Conservation (phyloP, 345 rosid species). For the Euphorbia peplus region DNA sequence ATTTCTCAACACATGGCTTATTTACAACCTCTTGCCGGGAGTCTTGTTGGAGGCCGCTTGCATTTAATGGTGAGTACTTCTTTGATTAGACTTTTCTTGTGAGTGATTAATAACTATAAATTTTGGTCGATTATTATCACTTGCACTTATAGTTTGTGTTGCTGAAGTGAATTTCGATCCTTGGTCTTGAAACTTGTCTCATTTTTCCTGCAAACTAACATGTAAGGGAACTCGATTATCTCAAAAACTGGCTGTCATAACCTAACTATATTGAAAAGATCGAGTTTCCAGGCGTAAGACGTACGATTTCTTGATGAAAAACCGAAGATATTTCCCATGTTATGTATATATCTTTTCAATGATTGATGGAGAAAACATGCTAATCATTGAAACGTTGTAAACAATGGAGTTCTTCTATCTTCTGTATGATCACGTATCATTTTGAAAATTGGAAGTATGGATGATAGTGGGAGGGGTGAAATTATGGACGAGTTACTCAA, state of each 20-base stretch:
- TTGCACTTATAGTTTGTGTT: too few species aligned
- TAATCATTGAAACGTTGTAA: neutral
- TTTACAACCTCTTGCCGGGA: slow-evolving; percentile 67
- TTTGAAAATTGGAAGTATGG: neutral
- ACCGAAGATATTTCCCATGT: neutral
- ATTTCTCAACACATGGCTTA: slow-evolving; percentile 83
- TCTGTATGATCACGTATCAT: neutral
- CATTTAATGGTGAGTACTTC: slow-evolving; percentile 54
- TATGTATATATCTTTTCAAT: neutral
- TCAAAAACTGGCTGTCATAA: neutral
- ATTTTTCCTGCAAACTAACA: neutral
- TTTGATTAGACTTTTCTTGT: neutral
- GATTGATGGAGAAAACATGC: neutral
- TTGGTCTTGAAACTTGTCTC: neutral
- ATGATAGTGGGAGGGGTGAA: neutral
- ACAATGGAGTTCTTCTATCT: neutral
- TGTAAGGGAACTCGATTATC: neutral
- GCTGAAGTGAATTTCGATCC: neutral
- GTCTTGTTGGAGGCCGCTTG: slow-evolving; percentile 62
- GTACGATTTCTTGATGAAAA: neutral
- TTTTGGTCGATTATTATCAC: neutral
- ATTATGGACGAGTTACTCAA: neutral
- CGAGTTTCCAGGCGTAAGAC: neutral
- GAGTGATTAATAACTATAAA: neutral
- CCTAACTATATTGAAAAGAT: neutral